Evolutionary conservation across 148 eudicot species (phyloP), one percentile per base, ranked within the genome.

Genomic region (Dysphania ambrosioides): DNA sequence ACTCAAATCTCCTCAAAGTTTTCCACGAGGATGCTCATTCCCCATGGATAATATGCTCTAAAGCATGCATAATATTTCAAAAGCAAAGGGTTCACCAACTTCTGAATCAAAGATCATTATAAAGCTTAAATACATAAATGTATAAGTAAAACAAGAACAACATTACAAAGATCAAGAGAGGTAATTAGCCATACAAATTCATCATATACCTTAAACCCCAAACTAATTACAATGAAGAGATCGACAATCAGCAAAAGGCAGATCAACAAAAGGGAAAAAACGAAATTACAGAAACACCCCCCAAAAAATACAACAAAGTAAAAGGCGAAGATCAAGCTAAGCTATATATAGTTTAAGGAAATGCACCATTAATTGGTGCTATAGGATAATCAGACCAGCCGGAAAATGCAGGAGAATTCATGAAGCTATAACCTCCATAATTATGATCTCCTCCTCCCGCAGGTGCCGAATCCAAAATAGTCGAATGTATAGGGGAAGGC

Each of bases 381-480:
- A 92, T 82, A 27, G 89, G 83, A 59, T 81, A 84, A 65, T 88
- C 93, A 47, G 86, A 81, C 96, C 93, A 86, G 18, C 73, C 73
- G 4, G 83, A 76, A 27, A 75, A 56, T 21, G 64, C 76, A 27
- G n/a, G n/a, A n/a, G 79, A 34, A 65, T 15, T 72, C 79, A 80
- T 80, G 38, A 75, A 64, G 1, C 76, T 30, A 58, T 64, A 63
- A 31, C 76, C 71, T 18, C 81, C 71, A 21, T 75, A 71, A 67
- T 71, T 23, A 38, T 77, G 64, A 56, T 55, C 61, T 30, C 60
- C 78, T 49, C 75, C 79, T 32, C 63, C 74, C 4, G 34, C 78
- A 1, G 87, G 82, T 70, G 89, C 81, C 29, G 88, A 77, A 10
- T 88, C 91, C 66, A 85, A 53, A 31, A 81, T 77, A 5, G 75